phyloP scores from a whole-genome alignment of 192 early-diverging fungal genomes.

The Paraglomus occultum region DNA sequence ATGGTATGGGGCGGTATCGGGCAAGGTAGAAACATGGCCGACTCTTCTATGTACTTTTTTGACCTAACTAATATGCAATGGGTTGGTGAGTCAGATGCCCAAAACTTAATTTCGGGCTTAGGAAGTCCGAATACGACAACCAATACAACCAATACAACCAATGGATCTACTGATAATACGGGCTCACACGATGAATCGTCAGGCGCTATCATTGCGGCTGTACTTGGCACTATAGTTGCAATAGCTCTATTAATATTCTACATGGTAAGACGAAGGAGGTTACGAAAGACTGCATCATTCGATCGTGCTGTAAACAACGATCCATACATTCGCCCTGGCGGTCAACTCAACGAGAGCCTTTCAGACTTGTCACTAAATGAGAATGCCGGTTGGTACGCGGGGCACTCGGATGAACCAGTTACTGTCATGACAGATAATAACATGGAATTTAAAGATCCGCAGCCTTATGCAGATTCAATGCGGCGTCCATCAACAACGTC shows the following conservation, averaged over 20 bases:
- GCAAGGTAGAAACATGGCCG: neutral
- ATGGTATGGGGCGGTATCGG: conserved; percentile 20
- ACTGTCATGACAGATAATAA: too few species aligned
- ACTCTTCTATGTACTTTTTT: conserved; percentile 5
- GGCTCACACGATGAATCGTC: too few species aligned
- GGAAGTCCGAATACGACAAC: neutral
- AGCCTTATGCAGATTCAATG: too few species aligned
- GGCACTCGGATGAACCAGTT: too few species aligned
- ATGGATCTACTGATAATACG: too few species aligned
- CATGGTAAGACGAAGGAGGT: neutral
- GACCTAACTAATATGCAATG: neutral
- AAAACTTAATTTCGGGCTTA: neutral
- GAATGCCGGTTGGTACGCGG: neutral
- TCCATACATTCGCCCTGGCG: conserved; percentile 8
- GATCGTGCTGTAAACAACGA: neutral
- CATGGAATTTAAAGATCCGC: too few species aligned
- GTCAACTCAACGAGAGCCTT: conserved; percentile 1
- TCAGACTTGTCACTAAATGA: neutral
- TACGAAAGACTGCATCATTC: neutral
- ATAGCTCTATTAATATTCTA: neutral
- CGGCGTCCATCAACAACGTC: too few species aligned
- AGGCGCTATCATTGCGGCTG: neutral
- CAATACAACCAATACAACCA: too few species aligned
- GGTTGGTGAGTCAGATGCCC: neutral
- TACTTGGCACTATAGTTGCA: neutral